Evolutionary conservation across 805 yeast species (phyloP), one percentile per base, ranked within the genome.

Genomic region (Wickerhamiella galacta): DNA sequence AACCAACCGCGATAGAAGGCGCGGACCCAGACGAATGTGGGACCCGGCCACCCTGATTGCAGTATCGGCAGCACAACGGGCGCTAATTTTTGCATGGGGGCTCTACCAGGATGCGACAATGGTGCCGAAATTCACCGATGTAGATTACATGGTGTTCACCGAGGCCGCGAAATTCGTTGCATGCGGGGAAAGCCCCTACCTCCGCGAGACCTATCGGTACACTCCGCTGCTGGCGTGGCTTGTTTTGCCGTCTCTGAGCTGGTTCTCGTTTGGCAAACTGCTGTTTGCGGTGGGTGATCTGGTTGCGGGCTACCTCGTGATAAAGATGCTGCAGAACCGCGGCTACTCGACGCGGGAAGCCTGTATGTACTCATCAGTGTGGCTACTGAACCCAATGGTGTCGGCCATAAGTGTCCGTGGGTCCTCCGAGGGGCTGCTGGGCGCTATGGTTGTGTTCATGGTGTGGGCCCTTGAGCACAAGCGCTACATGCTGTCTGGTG

Each of bases 381-480:
- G 96, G 96, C 61, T 90, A 14, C 61, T 82, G 43, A 90, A 90
- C 51, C 96, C 98, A 11, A 79, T 90, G 90, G 96, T 85, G 1
- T 70, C 76, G 20, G 82, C 93, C 1, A 90, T 90, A 31, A 74
- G 87, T 42, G 82, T 95, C 0, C 63, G 98, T 29, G 98, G 98
- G 1, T 79, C 90, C 18, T 77, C 94, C 0, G 98, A 90, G 48
- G 83, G 95, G 39, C 63, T 90, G 1, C 54, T 90, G 29, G 81
- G 92, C 2, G 83, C 80, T 20, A 58, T 87, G 42, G 66, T 83
- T 3, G 67, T 82, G 64, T 49, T 64, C 6, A 56, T 73, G 26
- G 46, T 57, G 20, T 58, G 57, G 56, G 53, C 57, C 1, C 56
- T 79, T 1, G 72, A 68, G 44, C 27, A 43, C 15, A 41, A 44